Base-by-base conservation (phyloP, 148 eudicot species). In the Nepenthes gracilis region DNA sequence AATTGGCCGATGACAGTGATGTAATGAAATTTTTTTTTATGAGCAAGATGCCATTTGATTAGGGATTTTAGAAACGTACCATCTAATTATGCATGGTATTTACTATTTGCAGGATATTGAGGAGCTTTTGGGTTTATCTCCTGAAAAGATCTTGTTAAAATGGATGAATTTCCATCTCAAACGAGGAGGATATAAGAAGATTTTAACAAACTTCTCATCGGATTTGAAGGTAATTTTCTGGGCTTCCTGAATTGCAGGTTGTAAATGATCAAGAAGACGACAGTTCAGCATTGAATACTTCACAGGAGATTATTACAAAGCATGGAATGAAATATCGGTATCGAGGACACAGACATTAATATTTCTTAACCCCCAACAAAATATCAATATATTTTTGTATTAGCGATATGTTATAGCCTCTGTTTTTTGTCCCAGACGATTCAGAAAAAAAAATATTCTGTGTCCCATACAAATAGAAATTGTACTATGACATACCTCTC, bases 151-250 rank as follows among this genome's bases (percentile, higher is more conserved):
- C 63, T 80, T 93, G 64, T 71, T 93, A 61, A 93, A 89, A 63
- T 93, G 98, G 99, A 86, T 93, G 99, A 93, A 93, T 72, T 93
- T 78, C 68, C 99, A 93, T 77, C 87, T 93, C 47, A 86, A 86
- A 71, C 86, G 76, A 75, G 87, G 89, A 6, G 95, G 99, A 57
- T 93, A 93, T 67, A 70, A 81, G 73, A 86, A 84, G 70, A 68
- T 70, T 56, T 77, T 93, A 33, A 65, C 92, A 62, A 93, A 93
- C 68, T 93, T 88, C 71, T 84, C 99, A 47, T 84, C 95, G 32
- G 99, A 93, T 73, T 57, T 93, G 63, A 88, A 86, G 99, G 99
- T 93, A 84, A 54, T 36, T 45, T 43, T 49, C 12, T 33, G 55
- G 47, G 33, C 59, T 12, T 59, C 32, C 57, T 40, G n/a, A 48